Percentiles rank a stretch among this genome's conserved stretches.
Evolutionary conservation across 1,284 basidiomycete species (phyloP).

Genomic region (Microstroma glucosiphilum): DNA sequence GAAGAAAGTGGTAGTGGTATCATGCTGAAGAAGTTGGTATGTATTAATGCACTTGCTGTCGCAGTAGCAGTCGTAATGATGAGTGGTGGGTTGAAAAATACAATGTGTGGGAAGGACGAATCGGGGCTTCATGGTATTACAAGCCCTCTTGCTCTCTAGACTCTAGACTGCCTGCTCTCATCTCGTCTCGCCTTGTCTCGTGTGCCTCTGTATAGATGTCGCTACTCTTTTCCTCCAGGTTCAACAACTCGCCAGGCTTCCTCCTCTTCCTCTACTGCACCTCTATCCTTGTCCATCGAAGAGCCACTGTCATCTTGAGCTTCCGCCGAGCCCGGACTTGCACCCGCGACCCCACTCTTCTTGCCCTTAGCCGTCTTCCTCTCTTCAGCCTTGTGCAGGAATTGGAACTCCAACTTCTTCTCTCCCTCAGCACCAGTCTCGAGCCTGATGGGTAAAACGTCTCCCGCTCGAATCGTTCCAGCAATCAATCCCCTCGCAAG

Average conservation of each 20-base stretch:
- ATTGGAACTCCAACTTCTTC: neutral
- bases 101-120: no score
- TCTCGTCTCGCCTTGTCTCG: no score
- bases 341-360: neutral
- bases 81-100: no score
- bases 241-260: neutral
- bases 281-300: neutral
- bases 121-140: no score
- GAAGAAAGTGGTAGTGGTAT: no score
- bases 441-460: constrained; percentile 17
- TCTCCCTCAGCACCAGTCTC: neutral
- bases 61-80: no score
- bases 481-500: constrained; percentile 31
- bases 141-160: no score
- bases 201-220: no score
- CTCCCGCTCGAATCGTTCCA: constrained; percentile 23
- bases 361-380: neutral
- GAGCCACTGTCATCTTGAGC: neutral
- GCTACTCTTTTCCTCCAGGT: neutral
- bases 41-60: no score
- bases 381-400: neutral
- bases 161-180: no score
- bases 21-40: no score
- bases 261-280: neutral
- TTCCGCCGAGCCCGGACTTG: neutral